Evolutionary conservation across 306 rosid species (phyloP).

Genomic region (Trifolium pratense): DNA sequence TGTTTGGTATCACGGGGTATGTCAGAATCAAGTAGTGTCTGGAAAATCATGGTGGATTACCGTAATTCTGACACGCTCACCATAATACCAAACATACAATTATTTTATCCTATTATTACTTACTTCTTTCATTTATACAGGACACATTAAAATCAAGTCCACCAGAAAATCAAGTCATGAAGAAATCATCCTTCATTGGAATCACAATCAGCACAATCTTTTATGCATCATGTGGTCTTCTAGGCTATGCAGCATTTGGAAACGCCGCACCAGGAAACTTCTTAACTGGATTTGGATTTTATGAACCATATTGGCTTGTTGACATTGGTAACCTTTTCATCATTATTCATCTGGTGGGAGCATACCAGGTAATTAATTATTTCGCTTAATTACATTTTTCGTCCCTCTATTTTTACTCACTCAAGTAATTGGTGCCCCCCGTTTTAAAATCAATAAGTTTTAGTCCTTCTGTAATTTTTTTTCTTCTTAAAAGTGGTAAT

Average conservation of each 20-base stretch:
- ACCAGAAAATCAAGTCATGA: constrained; percentile 55
- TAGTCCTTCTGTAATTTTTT: too few relatives aligned
- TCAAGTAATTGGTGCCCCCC: too few relatives aligned
- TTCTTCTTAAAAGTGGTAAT: too few relatives aligned
- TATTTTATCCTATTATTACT: too few relatives aligned
- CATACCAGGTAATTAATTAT: constrained; percentile 50
- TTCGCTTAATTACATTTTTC: background rate
- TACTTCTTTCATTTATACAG: too few relatives aligned
- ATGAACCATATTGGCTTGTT: constrained; percentile 58
- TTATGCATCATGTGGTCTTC: constrained; percentile 48
- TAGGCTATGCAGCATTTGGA: constrained; percentile 60
- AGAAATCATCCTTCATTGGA: constrained; percentile 39
- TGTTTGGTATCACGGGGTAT: too few relatives aligned
- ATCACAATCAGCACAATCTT: constrained; percentile 38
- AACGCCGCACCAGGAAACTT: constrained; percentile 59
- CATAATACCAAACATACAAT: too few relatives aligned
- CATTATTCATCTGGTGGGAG: constrained; percentile 54
- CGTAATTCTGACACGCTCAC: too few relatives aligned
- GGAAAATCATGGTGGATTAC: too few relatives aligned
- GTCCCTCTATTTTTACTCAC: too few relatives aligned
- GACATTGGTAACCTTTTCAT: constrained; percentile 54
- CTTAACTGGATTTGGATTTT: constrained; percentile 67
- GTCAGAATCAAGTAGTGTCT: too few relatives aligned
- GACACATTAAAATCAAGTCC: constrained; percentile 58
- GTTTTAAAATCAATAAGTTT: too few relatives aligned